phyloP scores from a whole-genome alignment of 495 filamentous ascomycete species.

The Platismatia glauca region DNA sequence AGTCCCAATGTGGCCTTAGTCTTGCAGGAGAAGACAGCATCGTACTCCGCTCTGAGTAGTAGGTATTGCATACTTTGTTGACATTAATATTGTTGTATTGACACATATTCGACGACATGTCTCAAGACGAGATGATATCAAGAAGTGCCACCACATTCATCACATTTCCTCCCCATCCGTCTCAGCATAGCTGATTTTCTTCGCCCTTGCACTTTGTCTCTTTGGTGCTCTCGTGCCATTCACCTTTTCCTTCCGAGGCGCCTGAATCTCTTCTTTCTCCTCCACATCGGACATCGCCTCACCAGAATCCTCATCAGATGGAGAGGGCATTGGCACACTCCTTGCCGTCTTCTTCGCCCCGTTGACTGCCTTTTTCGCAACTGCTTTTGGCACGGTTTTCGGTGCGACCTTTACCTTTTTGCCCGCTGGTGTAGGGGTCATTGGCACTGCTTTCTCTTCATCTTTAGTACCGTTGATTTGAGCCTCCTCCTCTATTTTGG shows the following conservation, averaged over 20 bases:
- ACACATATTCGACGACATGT: background rate
- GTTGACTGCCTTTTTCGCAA: conserved; percentile 19
- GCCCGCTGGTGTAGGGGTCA: conserved; percentile 16
- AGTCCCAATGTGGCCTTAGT: no score
- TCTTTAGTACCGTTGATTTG: conserved; percentile 18
- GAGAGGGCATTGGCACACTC: conserved; percentile 24
- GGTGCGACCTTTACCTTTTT: conserved; percentile 24
- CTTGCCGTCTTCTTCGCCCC: conserved; percentile 23
- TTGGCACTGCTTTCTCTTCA: conserved; percentile 7
- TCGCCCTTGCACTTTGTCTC: conserved; percentile 27
- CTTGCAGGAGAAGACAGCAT: no score
- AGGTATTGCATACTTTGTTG: no score
- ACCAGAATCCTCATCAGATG: conserved; percentile 25
- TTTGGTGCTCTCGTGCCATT: conserved; percentile 13
- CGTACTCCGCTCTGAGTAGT: no score
- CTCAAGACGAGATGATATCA: background rate
- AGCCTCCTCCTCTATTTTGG: conserved; percentile 24
- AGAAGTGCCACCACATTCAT: background rate
- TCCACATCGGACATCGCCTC: conserved; percentile 23
- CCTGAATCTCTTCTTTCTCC: conserved; percentile 15
- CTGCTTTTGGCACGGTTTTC: conserved; percentile 19
- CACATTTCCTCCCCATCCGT: conserved; percentile 24
- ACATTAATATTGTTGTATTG: no score
- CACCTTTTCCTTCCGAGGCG: conserved; percentile 17
- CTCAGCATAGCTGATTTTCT: conserved; percentile 42